These are phyloP conservation scores for Myriosclerotinia scirpicola DNA, from an alignment of 2,329 filamentous ascomycete species.

Conservation along the genomic window DNA sequence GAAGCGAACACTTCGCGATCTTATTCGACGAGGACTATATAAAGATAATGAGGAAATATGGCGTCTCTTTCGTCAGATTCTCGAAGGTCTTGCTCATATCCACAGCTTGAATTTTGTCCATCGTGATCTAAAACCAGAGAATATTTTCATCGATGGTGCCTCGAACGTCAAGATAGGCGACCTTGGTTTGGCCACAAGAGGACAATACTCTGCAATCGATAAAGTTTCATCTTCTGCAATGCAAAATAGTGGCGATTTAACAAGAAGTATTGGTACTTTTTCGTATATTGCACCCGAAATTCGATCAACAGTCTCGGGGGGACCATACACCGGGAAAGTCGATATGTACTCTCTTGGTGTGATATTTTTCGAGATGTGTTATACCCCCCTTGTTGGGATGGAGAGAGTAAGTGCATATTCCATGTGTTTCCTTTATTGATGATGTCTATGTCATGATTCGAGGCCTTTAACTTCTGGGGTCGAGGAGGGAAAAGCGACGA, in stretches of 20 bases:
- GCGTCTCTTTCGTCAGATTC: conserved; percentile 85
- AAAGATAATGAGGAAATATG: conserved; percentile 78
- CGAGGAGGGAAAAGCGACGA: background rate
- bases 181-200: conserved; percentile 90
- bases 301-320: conserved; percentile 65
- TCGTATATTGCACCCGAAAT: conserved; percentile 95
- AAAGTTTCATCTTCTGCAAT: conserved; percentile 42
- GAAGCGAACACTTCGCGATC: conserved; percentile 78
- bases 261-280: conserved; percentile 71
- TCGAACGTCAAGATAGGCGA: conserved; percentile 96
- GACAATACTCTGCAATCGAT: conserved; percentile 66
- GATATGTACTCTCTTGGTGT: conserved; percentile 98
- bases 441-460: background rate
- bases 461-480: background rate
- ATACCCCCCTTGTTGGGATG: conserved; percentile 58
- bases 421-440: background rate
- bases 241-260: conserved; percentile 57
- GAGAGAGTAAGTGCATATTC: conserved; percentile 48
- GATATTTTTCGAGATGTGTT: conserved; percentile 99
- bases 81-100: conserved; percentile 88
- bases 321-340: conserved; percentile 87
- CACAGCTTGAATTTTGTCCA: conserved; percentile 91
- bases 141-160: conserved; percentile 89
- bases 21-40: conserved; percentile 74
- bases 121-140: conserved; percentile 94